Evolutionary conservation across 345 rosid species (phyloP).

Genomic region (Draba incana): DNA sequence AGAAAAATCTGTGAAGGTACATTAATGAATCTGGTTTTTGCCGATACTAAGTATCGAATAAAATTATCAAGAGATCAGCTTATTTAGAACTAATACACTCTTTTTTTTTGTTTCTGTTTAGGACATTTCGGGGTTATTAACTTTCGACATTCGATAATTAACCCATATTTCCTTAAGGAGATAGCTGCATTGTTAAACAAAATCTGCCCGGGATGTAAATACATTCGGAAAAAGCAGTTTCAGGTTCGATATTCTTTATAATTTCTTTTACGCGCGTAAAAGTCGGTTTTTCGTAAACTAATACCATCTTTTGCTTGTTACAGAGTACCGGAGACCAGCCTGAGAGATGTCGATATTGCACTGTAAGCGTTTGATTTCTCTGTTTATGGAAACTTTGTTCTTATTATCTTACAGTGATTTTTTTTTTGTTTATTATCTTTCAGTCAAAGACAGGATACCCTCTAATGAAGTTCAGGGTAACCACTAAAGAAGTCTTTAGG

Average conservation of each 20-base stretch:
- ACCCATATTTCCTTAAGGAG: slow-evolving; percentile 78
- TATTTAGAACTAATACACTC: not conserved
- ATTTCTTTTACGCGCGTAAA: not conserved
- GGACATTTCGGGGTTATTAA: slow-evolving; percentile 86
- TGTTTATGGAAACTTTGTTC: not conserved
- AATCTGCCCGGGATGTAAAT: slow-evolving; percentile 87
- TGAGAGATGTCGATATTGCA: slow-evolving; percentile 77
- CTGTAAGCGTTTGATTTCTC: slow-evolving; percentile 48
- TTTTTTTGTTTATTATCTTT: not conserved
- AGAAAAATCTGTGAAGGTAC: slow-evolving; percentile 78
- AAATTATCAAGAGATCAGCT: not conserved
- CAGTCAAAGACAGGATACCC: slow-evolving; percentile 66
- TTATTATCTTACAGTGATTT: slow-evolving; percentile 7
- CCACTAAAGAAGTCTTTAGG: slow-evolving; percentile 60
- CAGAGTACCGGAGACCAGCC: slow-evolving; percentile 51
- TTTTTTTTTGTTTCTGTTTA: slow-evolving; percentile 32
- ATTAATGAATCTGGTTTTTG: slow-evolving; percentile 16
- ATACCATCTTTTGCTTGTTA: slow-evolving; percentile 34
- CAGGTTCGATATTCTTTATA: slow-evolving; percentile 30
- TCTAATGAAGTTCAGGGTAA: slow-evolving; percentile 69
- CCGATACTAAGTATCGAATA: not conserved
- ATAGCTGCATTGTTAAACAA: slow-evolving; percentile 66
- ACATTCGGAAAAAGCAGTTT: slow-evolving; percentile 55
- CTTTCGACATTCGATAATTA: slow-evolving; percentile 54
- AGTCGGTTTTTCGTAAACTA: slow-evolving; percentile 5